Conservation (phyloP, 306 rosid species). For the Ammopiptanthus mongolicus region DNA sequence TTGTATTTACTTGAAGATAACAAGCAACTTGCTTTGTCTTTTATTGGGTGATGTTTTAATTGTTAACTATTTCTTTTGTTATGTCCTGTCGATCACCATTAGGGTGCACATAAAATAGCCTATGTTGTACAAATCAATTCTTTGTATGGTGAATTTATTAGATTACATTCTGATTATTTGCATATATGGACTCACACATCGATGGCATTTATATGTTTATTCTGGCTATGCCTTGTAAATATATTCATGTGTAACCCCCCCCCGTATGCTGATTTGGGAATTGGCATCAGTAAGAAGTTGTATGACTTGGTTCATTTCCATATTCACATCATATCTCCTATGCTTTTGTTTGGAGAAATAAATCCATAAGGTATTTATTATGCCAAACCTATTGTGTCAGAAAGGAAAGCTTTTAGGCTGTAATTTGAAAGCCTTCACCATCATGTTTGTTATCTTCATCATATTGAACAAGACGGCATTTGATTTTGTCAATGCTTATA, state of each 20-base stretch:
- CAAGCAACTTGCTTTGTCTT: neutral
- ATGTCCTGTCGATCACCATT: neutral
- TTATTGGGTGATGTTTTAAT: neutral
- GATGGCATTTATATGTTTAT: neutral
- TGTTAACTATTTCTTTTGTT: neutral
- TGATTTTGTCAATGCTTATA: neutral
- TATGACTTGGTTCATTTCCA: neutral
- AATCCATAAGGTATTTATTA: neutral
- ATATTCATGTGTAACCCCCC: neutral
- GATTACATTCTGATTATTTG: neutral
- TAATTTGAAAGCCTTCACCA: neutral
- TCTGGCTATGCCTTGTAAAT: neutral
- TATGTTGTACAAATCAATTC: neutral
- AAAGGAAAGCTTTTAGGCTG: neutral
- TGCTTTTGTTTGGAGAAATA: neutral
- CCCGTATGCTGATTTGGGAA: neutral
- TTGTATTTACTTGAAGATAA: neutral
- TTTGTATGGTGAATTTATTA: neutral
- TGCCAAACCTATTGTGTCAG: neutral
- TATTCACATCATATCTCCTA: neutral
- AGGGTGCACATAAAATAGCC: neutral
- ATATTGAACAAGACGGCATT: neutral
- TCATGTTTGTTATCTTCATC: neutral
- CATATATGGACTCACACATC: neutral
- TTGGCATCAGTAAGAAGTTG: neutral